Evolutionary conservation across 2,329 filamentous ascomycete species (phyloP).

Genomic region (Cadophora luteo-olivacea): DNA sequence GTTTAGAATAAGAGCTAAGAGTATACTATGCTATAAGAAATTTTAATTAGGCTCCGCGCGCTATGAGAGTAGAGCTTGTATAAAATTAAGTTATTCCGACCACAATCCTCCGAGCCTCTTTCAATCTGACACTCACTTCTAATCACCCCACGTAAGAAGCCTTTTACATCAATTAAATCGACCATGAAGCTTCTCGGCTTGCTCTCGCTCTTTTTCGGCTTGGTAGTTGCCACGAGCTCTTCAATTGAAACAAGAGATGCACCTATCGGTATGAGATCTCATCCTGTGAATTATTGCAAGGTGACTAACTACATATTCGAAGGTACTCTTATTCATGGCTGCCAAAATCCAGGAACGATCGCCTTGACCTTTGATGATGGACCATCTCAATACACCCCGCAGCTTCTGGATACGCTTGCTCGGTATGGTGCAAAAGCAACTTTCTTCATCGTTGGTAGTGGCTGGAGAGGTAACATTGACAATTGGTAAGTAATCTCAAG

Average conservation of each 20-base stretch:
- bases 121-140: too few relatives aligned
- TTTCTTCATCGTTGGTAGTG: slow-evolving; percentile 56
- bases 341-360: slow-evolving; percentile 60
- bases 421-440: slow-evolving; percentile 66
- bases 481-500: slow-evolving; percentile 42
- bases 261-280: background rate
- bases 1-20: too few relatives aligned
- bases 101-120: too few relatives aligned
- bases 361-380: slow-evolving; percentile 73
- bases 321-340: slow-evolving; percentile 38
- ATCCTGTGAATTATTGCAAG: background rate
- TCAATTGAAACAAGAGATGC: background rate
- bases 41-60: too few relatives aligned
- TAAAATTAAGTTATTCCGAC: too few relatives aligned
- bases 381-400: slow-evolving; percentile 63
- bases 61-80: too few relatives aligned
- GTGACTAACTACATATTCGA: background rate
- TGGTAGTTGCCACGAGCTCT: background rate
- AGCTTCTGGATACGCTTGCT: slow-evolving; percentile 64
- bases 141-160: too few relatives aligned
- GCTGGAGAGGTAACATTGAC: slow-evolving; percentile 61
- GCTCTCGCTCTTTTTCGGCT: background rate
- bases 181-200: background rate
- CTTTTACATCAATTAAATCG: too few relatives aligned
- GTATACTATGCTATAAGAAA: too few relatives aligned